phyloP scores from a whole-genome alignment of 495 filamentous ascomycete species.

The Talaromyces trachyspermus region DNA sequence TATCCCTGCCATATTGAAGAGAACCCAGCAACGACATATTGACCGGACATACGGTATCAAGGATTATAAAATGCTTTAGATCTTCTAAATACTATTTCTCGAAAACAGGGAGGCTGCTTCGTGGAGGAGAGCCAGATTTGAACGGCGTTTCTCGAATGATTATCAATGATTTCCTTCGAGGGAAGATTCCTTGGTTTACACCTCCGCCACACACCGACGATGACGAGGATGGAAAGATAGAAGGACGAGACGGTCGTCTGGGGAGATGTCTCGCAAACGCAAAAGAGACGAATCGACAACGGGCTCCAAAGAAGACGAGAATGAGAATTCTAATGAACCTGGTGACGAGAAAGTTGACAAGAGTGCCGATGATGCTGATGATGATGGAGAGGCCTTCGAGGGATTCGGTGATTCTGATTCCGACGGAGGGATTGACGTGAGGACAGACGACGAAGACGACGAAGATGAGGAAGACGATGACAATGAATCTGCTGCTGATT shows the following conservation, averaged over 20 bases:
- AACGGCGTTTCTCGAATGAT: conserved; percentile 94
- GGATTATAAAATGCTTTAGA: conserved; percentile 65
- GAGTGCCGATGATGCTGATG: too few species aligned
- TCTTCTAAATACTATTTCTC: conserved; percentile 78
- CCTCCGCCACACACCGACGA: conserved; percentile 59
- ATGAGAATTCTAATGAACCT: conserved; percentile 11
- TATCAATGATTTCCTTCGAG: conserved; percentile 87
- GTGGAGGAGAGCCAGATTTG: conserved; percentile 85
- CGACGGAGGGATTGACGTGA: conserved; percentile 22
- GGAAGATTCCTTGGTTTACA: conserved; percentile 94
- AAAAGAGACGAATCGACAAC: conserved; percentile 42
- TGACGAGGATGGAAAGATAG: conserved; percentile 46
- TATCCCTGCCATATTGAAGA: conserved; percentile 71
- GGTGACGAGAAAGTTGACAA: too few species aligned
- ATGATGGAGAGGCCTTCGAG: conserved; percentile 35
- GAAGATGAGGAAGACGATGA: conserved; percentile 18
- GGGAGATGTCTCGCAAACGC: conserved; percentile 54
- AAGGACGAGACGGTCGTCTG: conserved; percentile 50
- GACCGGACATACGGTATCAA: conserved; percentile 88
- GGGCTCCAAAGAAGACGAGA: conserved; percentile 15
- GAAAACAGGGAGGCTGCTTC: conserved; percentile 82
- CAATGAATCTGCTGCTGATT: background rate
- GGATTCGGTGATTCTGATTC: conserved; percentile 27
- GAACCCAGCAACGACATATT: conserved; percentile 77
- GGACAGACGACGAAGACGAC: conserved; percentile 15